Conservation (phyloP, 2,329 filamentous ascomycete species). For the Trichoderma atroviride region DNA sequence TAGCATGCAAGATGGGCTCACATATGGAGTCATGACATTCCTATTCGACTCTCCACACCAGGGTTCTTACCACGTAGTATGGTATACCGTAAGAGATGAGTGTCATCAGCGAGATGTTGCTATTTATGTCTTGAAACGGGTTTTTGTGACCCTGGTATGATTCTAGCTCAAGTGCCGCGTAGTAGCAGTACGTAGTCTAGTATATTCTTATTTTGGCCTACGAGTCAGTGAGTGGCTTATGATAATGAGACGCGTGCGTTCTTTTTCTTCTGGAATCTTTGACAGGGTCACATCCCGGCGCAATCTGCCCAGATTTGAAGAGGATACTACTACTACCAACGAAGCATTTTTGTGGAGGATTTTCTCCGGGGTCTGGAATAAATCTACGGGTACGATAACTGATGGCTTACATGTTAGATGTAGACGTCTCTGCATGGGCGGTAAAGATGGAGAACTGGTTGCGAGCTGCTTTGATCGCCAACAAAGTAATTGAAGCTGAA, state of each 20-base stretch:
- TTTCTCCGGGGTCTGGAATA: neutral
- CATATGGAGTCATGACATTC: neutral
- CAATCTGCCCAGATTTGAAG: neutral
- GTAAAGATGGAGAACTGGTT: neutral
- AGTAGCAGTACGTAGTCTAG: neutral
- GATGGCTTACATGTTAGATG: neutral
- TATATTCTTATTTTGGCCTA: neutral
- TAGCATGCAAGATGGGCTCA: neutral
- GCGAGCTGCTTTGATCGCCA: neutral
- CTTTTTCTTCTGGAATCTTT: neutral
- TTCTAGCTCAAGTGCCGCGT: neutral
- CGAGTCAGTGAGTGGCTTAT: neutral
- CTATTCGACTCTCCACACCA: neutral
- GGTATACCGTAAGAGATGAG: neutral
- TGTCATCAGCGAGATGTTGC: neutral
- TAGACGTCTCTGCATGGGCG: neutral
- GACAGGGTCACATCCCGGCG: neutral
- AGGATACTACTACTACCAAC: too few species aligned
- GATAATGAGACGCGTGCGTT: neutral
- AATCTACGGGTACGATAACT: neutral
- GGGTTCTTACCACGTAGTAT: neutral
- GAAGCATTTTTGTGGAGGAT: neutral
- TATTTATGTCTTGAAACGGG: neutral
- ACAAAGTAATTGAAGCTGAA: neutral
- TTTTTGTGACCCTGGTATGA: neutral